These are phyloP conservation scores for Solanum chilense DNA, from an alignment of 257 asterid species.

Conservation along the genomic window DNA sequence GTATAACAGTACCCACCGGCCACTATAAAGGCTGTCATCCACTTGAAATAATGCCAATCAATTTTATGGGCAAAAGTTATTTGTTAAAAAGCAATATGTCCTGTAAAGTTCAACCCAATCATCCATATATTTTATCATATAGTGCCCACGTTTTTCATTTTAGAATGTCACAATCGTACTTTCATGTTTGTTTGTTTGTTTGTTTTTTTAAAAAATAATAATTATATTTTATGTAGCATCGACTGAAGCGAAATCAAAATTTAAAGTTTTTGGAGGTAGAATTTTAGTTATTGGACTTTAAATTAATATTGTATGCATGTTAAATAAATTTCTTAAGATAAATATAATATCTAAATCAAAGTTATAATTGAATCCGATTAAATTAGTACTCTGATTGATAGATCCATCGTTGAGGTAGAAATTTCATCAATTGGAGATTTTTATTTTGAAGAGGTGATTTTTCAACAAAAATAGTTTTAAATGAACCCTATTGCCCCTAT, in stretches of 20 bases:
- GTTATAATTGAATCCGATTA: background rate
- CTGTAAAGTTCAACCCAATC: background rate
- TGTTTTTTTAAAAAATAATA: background rate
- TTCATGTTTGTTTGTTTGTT: background rate
- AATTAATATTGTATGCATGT: background rate
- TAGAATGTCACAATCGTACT: background rate
- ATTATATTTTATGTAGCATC: background rate
- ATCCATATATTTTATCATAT: background rate
- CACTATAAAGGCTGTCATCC: background rate
- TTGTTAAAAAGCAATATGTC: background rate
- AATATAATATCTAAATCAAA: background rate
- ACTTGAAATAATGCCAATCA: background rate
- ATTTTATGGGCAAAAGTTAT: background rate
- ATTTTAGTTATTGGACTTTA: background rate
- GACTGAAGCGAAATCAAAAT: accelerated
- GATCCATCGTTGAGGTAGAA: background rate
- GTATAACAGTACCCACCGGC: background rate
- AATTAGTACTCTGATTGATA: background rate
- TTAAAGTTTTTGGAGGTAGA: too few relatives aligned
- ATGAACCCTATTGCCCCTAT: background rate
- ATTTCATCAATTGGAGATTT: too few relatives aligned
- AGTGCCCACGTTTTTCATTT: background rate
- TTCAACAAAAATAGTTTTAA: too few relatives aligned
- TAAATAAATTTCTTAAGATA: background rate
- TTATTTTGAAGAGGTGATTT: too few relatives aligned